Evolutionary conservation across 2,329 filamentous ascomycete species (phyloP).

Genomic region (Arthrobotrys musiformis): DNA sequence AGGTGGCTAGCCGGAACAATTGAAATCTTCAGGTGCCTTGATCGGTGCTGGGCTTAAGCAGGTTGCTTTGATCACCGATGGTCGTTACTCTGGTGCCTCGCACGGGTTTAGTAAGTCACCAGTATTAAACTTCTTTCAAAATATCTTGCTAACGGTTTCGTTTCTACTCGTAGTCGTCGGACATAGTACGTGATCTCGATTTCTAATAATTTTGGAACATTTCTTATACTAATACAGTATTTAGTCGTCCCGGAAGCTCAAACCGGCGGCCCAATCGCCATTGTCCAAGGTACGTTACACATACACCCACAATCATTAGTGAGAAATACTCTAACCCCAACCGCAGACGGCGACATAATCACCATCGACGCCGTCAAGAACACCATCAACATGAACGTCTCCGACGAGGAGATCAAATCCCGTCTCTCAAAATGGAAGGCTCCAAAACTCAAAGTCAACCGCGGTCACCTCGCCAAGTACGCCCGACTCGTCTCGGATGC

Average conservation of each 20-base stretch:
- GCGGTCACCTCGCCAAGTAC: slow-evolving; percentile 91
- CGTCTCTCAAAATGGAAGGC: slow-evolving; percentile 75
- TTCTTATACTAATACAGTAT: slow-evolving; percentile 14
- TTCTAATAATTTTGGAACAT: background rate
- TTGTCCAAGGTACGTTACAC: slow-evolving; percentile 67
- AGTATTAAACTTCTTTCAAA: background rate
- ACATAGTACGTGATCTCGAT: slow-evolving; percentile 34
- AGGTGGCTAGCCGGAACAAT: slow-evolving; percentile 76
- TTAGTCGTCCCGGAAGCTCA: slow-evolving; percentile 81
- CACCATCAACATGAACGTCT: slow-evolving; percentile 75
- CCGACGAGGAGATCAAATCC: slow-evolving; percentile 75
- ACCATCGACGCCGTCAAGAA: slow-evolving; percentile 88
- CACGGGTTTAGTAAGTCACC: slow-evolving; percentile 74
- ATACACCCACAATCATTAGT: background rate
- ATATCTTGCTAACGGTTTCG: background rate
- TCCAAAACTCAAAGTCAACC: slow-evolving; percentile 77
- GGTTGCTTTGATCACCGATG: slow-evolving; percentile 90
- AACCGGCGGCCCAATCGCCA: slow-evolving; percentile 85
- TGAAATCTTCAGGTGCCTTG: slow-evolving; percentile 86
- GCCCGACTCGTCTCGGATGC: slow-evolving; percentile 87
- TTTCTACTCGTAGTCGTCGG: slow-evolving; percentile 30
- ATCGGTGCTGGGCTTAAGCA: slow-evolving; percentile 85
- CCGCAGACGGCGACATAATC: slow-evolving; percentile 77
- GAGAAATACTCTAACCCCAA: background rate
- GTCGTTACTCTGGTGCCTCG: slow-evolving; percentile 79